phyloP scores from a whole-genome alignment of 345 rosid species.

The Iberis pinnata region DNA sequence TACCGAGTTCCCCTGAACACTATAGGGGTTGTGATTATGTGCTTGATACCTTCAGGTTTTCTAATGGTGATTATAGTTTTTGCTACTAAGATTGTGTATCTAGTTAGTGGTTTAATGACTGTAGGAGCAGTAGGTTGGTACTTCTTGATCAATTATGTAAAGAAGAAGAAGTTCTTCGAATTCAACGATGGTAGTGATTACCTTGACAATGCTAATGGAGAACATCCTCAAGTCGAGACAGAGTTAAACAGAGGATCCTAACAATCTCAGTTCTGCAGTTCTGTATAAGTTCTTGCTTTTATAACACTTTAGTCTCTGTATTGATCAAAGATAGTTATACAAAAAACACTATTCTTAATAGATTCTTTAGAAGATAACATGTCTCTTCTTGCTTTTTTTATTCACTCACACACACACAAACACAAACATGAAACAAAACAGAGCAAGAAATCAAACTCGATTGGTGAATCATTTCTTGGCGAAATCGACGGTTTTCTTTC shows the following conservation, averaged over 20 bases:
- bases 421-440: background rate
- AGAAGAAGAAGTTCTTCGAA: constrained; percentile 34
- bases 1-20: constrained; percentile 48
- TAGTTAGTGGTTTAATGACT: constrained; percentile 55
- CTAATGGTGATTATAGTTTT: constrained; percentile 42
- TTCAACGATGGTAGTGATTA: constrained; percentile 32
- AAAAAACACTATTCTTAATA: no score
- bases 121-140: constrained; percentile 59
- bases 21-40: constrained; percentile 45
- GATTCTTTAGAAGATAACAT: no score
- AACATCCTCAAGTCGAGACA: constrained; percentile 11
- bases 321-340: constrained; percentile 12
- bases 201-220: constrained; percentile 20
- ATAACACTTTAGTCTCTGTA: background rate
- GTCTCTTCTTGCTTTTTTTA: no score
- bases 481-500: constrained; percentile 15
- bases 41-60: constrained; percentile 56
- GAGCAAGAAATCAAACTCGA: background rate
- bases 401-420: background rate
- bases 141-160: constrained; percentile 46
- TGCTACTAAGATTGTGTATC: constrained; percentile 53
- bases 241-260: no score
- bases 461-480: background rate
- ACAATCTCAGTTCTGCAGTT: no score
- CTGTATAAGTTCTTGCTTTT: background rate